Base-by-base conservation (phyloP, 495 filamentous ascomycete genomes). In the Penicillium herquei region DNA sequence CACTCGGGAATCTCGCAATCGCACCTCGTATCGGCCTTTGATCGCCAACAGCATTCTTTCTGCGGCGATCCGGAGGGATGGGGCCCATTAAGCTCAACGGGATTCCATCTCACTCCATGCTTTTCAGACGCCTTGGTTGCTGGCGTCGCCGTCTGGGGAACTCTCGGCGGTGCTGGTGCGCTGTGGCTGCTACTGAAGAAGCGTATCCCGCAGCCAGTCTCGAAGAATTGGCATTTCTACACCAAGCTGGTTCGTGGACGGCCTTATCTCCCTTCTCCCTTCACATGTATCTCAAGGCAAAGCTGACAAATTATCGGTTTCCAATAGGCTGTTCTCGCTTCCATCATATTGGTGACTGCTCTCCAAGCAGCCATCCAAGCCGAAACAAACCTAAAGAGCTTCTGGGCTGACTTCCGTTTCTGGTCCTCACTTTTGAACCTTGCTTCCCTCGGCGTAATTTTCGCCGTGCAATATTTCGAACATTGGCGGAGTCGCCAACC, bases 181-280 rank as follows among this genome's bases (percentile, higher is more conserved):
- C 70, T 93, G 31, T 88, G 81, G 78, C 87, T 86, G 73, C 79
- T 96, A 59, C 62, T 92, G 51, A 88, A 84, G 74, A 87, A 82
- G 62, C 77, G 77, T 51, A 62, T 74, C 30, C 79, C 86, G 32
- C 79, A 80, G 39, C 82, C 81, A 0, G 81, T 94, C 17, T 71
- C 79, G 33, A 94, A 90, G 75, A 87, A 96, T 70, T 96, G 92
- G 92, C 93, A 95, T 68, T 98, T 97, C 70, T 96, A 91, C 78
- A 77, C 84, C 11, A 98, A 98, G 68, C 78, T 96, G 79, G 89
- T 94, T 66, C 58, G 87, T 61, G 39, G 34, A 42, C 51, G 75
- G 39, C 13, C 46, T 17, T 17, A 34, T 49, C 51, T 35, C 32
- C 32, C 44, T 9, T 39, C 39, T 16, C 13, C 40, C 21, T 26